Evolutionary conservation across 2,329 filamentous ascomycete genomes (phyloP).

Genomic region (Exutisphaerella laricina): DNA sequence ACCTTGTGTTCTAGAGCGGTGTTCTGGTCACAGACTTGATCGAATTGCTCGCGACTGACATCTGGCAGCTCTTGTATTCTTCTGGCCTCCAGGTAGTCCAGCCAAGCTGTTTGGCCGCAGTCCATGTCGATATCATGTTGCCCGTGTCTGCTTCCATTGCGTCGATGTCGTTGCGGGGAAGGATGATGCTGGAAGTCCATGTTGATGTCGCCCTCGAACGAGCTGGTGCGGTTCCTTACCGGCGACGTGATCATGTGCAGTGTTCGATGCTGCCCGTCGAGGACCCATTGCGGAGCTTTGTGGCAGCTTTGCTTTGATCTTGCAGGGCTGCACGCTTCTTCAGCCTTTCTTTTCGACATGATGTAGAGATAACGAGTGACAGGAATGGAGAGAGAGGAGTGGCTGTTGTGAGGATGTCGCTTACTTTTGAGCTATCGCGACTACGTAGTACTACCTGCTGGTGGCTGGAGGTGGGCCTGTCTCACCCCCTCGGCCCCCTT

Average conservation of each 20-base stretch:
- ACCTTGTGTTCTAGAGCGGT: not conserved
- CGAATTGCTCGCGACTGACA: slow-evolving; percentile 1
- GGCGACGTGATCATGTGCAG: slow-evolving; percentile 1
- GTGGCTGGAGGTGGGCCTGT: no score
- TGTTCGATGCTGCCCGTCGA: not conserved
- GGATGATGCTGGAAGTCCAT: slow-evolving; percentile 5
- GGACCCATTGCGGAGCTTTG: slow-evolving; percentile 1
- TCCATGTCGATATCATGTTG: slow-evolving; percentile 2
- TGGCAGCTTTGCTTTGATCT: slow-evolving; percentile 2
- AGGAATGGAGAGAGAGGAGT: no score
- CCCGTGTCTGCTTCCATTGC: not conserved
- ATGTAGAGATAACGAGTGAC: not conserved
- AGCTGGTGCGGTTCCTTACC: not conserved
- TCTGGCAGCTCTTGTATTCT: slow-evolving; percentile 1
- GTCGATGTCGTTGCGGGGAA: not conserved
- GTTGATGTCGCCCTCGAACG: slow-evolving; percentile 2
- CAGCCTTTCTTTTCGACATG: slow-evolving; percentile 5
- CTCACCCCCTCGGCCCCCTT: no score
- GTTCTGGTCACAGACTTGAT: not conserved
- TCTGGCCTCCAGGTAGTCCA: slow-evolving; percentile 1
- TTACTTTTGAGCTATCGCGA: no score
- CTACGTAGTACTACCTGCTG: no score
- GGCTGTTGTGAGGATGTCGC: no score
- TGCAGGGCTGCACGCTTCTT: slow-evolving; percentile 1
- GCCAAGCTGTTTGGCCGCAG: not conserved